Percentiles rank a stretch among this genome's conserved stretches.
These are phyloP conservation scores for Dactylellina sp. DNA, from an alignment of 2,329 filamentous ascomycete genomes.

Conservation along the genomic window DNA sequence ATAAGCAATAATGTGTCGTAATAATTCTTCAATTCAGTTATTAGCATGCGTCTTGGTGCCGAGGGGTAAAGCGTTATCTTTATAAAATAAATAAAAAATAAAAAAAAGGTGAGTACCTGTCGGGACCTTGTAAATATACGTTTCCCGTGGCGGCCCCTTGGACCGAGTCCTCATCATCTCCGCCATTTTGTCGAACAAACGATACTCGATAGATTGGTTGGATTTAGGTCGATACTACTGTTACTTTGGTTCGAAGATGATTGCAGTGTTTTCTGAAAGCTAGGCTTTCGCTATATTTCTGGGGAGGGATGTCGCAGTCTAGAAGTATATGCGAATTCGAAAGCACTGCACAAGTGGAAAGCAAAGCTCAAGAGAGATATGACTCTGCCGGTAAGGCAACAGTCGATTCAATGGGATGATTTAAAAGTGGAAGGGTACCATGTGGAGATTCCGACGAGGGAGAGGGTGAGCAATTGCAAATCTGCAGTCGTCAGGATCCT, in stretches of 20 bases:
- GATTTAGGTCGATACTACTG: neutral
- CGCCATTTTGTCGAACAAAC: slow-evolving; percentile 14
- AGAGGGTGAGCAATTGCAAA: slow-evolving; percentile 38
- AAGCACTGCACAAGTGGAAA: neutral
- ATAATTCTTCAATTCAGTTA: slow-evolving; percentile 27
- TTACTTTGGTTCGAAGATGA: neutral
- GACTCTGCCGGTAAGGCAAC: slow-evolving; percentile 18
- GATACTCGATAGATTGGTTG: neutral
- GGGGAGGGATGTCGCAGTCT: slow-evolving; percentile 2
- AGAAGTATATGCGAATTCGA: slow-evolving; percentile 15
- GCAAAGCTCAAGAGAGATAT: neutral
- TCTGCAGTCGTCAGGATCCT: slow-evolving; percentile 15
- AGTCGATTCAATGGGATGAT: slow-evolving; percentile 27
- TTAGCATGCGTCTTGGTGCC: neutral
- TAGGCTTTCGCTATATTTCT: neutral
- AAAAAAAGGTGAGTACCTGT: slow-evolving; percentile 43
- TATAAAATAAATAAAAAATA: neutral
- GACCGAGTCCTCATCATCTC: slow-evolving; percentile 56
- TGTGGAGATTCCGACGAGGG: slow-evolving; percentile 3
- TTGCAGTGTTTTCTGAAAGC: neutral
- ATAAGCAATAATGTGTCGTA: slow-evolving; percentile 52
- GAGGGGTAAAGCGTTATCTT: neutral
- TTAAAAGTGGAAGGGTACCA: neutral
- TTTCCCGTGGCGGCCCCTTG: slow-evolving; percentile 52
- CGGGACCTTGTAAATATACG: slow-evolving; percentile 53